Conservation (phyloP, 306 rosid species). For the Medicago lupulina region DNA sequence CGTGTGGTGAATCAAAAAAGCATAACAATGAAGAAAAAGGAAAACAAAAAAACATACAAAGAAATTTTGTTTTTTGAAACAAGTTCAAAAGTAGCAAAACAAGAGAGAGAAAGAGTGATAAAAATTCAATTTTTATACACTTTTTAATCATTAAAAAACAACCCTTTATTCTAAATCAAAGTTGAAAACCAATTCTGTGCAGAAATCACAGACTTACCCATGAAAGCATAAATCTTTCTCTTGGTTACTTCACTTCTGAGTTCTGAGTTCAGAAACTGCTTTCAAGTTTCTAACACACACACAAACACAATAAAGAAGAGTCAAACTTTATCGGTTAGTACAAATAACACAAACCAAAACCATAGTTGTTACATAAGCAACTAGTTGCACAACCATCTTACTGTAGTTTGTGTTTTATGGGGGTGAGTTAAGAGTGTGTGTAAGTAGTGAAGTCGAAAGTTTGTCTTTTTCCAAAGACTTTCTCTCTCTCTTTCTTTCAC, state of each 20-base stretch:
- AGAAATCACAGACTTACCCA: slow-evolving; percentile 57
- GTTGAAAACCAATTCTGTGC: slow-evolving; percentile 44
- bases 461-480: slow-evolving; percentile 23
- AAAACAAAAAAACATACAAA: slow-evolving; percentile 25
- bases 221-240: slow-evolving; percentile 50
- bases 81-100: background rate
- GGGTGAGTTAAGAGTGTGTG: slow-evolving; percentile 38
- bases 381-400: slow-evolving; percentile 32
- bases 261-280: slow-evolving; percentile 7
- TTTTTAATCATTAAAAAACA: slow-evolving; percentile 4
- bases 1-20: slow-evolving; percentile 75
- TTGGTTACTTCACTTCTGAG: slow-evolving; percentile 16
- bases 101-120: background rate
- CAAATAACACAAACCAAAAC: slow-evolving; percentile 52
- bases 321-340: slow-evolving; percentile 39
- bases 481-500: slow-evolving; percentile 13
- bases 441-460: slow-evolving; percentile 46
- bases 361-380: slow-evolving; percentile 55
- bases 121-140: slow-evolving; percentile 3
- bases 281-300: too few species aligned
- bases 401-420: slow-evolving; percentile 44
- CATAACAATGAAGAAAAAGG: background rate
- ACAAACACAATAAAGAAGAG: slow-evolving; percentile 39
- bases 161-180: slow-evolving; percentile 45
- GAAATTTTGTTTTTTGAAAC: slow-evolving; percentile 7